Evolutionary conservation across 768 basidiomycete genomes (phyloP).

Genomic region (Mycena galericulata): DNA sequence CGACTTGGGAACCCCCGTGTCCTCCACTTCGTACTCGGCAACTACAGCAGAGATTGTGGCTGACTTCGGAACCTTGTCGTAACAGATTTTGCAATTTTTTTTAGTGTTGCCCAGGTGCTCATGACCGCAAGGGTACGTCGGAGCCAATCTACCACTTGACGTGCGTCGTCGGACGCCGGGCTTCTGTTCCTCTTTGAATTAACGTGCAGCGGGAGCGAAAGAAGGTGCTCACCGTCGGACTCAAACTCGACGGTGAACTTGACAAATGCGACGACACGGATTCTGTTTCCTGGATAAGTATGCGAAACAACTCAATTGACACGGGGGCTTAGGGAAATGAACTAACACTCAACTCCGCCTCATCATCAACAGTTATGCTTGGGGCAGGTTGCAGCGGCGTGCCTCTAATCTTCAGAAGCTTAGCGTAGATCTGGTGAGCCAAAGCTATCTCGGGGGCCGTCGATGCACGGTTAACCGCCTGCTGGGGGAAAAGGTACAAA

Average conservation of each 20-base stretch:
- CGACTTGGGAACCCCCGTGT: too few relatives aligned
- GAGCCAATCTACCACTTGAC: background rate
- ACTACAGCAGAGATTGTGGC: background rate
- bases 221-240: background rate
- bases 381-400: background rate
- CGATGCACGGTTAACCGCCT: background rate
- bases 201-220: background rate
- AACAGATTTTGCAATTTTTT: background rate
- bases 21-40: background rate
- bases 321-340: background rate
- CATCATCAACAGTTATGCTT: background rate
- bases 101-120: background rate
- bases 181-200: background rate
- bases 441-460: background rate
- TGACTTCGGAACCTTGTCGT: background rate
- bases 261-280: background rate
- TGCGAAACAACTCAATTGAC: background rate
- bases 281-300: background rate
- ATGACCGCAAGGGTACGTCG: background rate
- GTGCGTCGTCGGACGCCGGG: background rate
- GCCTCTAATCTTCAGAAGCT: conserved; percentile 1
- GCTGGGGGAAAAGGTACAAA: conserved; percentile 13
- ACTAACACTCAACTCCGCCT: background rate
- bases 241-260: background rate
- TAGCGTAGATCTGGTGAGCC: conserved; percentile 1